Evolutionary conservation across 441 rosid species (phyloP).

Genomic region (Breynia disticha): DNA sequence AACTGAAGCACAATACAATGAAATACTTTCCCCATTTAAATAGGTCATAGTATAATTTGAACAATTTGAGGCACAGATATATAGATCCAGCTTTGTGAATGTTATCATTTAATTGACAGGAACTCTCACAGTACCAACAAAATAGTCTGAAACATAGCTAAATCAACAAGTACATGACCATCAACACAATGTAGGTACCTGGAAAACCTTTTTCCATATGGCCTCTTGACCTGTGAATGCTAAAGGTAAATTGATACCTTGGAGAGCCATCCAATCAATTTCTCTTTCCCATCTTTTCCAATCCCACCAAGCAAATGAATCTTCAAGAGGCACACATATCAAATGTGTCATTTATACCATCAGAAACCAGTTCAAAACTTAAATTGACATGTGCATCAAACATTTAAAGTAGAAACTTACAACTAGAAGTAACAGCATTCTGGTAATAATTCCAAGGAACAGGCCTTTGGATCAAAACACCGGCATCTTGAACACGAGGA

Average conservation of each 20-base stretch:
- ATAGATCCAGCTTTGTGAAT: background rate
- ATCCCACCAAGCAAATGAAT: constrained; percentile 76
- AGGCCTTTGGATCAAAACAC: constrained; percentile 44
- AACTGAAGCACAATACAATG: background rate
- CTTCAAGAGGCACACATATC: constrained; percentile 16
- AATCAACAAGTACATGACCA: background rate
- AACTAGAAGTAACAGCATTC: constrained; percentile 76
- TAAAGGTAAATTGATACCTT: constrained; percentile 62
- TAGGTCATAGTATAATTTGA: background rate
- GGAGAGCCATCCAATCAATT: constrained; percentile 82
- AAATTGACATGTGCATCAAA: background rate
- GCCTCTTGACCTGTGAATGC: constrained; percentile 75
- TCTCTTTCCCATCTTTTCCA: constrained; percentile 76
- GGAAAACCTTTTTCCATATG: constrained; percentile 63
- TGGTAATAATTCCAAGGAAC: constrained; percentile 70
- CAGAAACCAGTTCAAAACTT: constrained; percentile 3
- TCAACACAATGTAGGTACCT: constrained; percentile 25
- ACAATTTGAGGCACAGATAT: no score
- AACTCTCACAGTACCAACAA: background rate
- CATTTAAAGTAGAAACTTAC: constrained; percentile 27
- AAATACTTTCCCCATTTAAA: background rate
- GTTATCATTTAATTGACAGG: background rate
- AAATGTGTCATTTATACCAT: background rate
- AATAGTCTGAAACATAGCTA: background rate
- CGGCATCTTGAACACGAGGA: constrained; percentile 41